Base-by-base conservation (phyloP, 352 stramenopile species). In the Ochromonadaceae sp. region DNA sequence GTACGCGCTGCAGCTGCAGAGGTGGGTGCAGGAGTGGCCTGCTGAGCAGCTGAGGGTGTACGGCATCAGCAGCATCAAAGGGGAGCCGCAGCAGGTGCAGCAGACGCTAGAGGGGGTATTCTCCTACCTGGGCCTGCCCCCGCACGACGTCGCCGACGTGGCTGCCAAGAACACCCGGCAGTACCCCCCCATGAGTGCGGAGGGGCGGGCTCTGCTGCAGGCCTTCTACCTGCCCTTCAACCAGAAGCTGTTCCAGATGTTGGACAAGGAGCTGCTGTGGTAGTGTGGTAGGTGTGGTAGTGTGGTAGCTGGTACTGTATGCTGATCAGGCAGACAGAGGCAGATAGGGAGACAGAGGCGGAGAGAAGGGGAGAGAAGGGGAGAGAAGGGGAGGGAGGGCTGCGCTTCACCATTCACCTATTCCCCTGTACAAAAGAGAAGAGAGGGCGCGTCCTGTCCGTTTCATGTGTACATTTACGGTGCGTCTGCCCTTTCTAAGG, bases 151-250 rank as follows among this genome's bases (percentile, higher is more conserved):
- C 10, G 15, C 15, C 7, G 34, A 61, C 31, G 7, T 61, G 5
- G 53, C 9, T 12, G 34, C 53, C 2, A 53, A 50, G 10, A 61
- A 61, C 48, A 61, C 10, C 14, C 28, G 53, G 10, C n/a, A 56
- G 12, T 61, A 61, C 30, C 3, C 14, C 5, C 10, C 10, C 20
- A 47, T 48, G 34, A n/a, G 15, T 14, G 31, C 48, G 10, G 53
- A 61, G 25, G 35, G n/a, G 34, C 15, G 36, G 34, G 15, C 30
- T 12, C 28, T 80, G 66, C 73, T 91, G 36, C 50, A 73, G 20
- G 73, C 74, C 5, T 89, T 88, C 62, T 88, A 88, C 62, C 75
- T 74, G 20, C 83, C 83, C 28, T 91, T 80, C 74, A 91, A 91
- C 67, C 66, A 68, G 28, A 86, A 84, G 62, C 74, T 91, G 36